Evolutionary conservation across 2,329 filamentous ascomycete genomes (phyloP).

Genomic region (Fusarium palustre): DNA sequence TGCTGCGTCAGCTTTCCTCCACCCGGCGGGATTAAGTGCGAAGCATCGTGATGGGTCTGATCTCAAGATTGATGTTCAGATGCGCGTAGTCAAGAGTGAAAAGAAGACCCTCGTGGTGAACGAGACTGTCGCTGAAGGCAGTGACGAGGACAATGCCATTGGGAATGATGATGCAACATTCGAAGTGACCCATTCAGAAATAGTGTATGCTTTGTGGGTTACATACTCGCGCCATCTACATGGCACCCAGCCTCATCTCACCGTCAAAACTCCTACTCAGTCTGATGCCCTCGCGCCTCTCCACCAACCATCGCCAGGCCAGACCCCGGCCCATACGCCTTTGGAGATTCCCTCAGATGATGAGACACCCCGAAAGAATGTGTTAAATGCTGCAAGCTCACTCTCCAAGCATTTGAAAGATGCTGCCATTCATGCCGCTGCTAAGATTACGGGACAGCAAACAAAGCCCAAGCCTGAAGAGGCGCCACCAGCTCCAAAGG

Average conservation of each 20-base stretch:
- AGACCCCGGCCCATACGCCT: conserved; percentile 69
- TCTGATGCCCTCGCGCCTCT: conserved; percentile 77
- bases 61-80: conserved; percentile 94
- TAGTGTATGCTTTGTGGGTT: conserved; percentile 96
- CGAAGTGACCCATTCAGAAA: conserved; percentile 71
- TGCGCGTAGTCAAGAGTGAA: conserved; percentile 94
- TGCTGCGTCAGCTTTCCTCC: conserved; percentile 80
- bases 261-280: conserved; percentile 70
- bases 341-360: conserved; percentile 67
- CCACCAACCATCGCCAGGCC: conserved; percentile 82
- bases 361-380: conserved; percentile 57
- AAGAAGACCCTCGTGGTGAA: conserved; percentile 71
- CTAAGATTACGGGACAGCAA: conserved; percentile 62
- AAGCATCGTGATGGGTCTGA: conserved; percentile 91
- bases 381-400: conserved; percentile 57
- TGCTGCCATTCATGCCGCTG: conserved; percentile 66
- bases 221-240: conserved; percentile 96
- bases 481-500: conserved; percentile 52
- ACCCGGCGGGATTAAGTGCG: conserved; percentile 85
- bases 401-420: conserved; percentile 69
- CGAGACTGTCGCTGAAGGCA: conserved; percentile 72
- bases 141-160: conserved; percentile 64
- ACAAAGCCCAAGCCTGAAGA: conserved; percentile 50
- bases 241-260: conserved; percentile 70
- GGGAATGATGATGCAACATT: conserved; percentile 57